phyloP scores from a whole-genome alignment of 2,329 filamentous ascomycete species.

The Phoma sp. region DNA sequence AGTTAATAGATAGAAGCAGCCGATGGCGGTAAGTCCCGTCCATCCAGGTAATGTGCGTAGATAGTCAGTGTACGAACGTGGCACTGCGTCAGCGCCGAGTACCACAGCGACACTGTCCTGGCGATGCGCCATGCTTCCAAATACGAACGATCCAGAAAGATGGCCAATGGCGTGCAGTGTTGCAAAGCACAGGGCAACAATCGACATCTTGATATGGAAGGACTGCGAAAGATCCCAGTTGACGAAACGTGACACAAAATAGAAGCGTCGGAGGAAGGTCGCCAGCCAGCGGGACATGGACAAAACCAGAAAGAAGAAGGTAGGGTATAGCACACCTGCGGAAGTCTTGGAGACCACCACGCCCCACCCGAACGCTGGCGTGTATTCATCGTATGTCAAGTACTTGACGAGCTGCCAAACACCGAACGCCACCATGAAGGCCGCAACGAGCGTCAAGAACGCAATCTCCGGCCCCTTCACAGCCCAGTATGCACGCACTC shows the following conservation, averaged over 20 bases:
- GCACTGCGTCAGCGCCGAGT: conserved; percentile 54
- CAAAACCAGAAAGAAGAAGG: conserved; percentile 63
- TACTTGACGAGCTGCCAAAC: conserved; percentile 64
- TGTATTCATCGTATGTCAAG: conserved; percentile 52
- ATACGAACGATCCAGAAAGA: conserved; percentile 59
- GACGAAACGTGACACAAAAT: conserved; percentile 60
- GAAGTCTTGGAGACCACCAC: conserved; percentile 62
- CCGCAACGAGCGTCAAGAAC: conserved; percentile 57
- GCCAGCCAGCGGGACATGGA: conserved; percentile 65
- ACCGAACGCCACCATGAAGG: conserved; percentile 58
- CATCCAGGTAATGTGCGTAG: conserved; percentile 57
- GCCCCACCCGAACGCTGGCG: conserved; percentile 62
- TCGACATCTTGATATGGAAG: conserved; percentile 63
- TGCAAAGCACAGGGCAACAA: conserved; percentile 57
- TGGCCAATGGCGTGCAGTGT: conserved; percentile 63
- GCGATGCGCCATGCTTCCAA: conserved; percentile 54
- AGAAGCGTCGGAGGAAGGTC: conserved; percentile 59
- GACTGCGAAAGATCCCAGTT: conserved; percentile 63
- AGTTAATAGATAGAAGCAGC: conserved; percentile 58
- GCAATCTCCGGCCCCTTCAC: conserved; percentile 60
- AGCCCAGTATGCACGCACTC: conserved; percentile 60
- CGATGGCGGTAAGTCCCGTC: conserved; percentile 57
- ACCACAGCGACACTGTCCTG: conserved; percentile 54
- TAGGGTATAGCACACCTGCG: conserved; percentile 63
- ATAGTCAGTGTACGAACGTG: conserved; percentile 55